A percentile compares a stretch with the other conserved stretches of the same genome.
These are phyloP conservation scores for Cutaneotrichosporon dermatis DNA, from an alignment of 1,284 basidiomycete species.

Conservation along the genomic window DNA sequence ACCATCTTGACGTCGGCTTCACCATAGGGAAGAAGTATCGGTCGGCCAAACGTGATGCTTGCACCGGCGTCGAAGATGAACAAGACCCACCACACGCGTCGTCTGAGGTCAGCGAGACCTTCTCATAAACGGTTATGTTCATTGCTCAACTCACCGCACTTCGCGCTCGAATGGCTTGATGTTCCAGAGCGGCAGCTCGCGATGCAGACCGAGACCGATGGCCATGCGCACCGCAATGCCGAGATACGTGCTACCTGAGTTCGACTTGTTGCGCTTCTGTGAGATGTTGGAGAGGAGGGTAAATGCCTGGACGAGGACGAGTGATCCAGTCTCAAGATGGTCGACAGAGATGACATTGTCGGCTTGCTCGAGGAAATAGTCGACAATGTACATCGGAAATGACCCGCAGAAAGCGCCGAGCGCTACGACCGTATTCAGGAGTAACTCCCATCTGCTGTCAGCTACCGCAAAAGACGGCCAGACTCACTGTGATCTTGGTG, in stretches of 20 bases:
- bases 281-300: constrained; percentile 28
- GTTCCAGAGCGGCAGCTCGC: constrained; percentile 25
- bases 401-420: constrained; percentile 28
- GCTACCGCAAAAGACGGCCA: neutral
- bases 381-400: constrained; percentile 20
- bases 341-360: constrained; percentile 13
- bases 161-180: constrained; percentile 32
- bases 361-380: constrained; percentile 24
- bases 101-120: constrained; percentile 6
- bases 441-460: constrained; percentile 21
- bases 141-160: constrained; percentile 9
- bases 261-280: constrained; percentile 30
- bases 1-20: constrained; percentile 21
- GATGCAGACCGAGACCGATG: constrained; percentile 31
- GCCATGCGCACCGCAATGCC: constrained; percentile 35
- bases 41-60: constrained; percentile 29
- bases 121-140: neutral
- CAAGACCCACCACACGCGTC: constrained; percentile 32
- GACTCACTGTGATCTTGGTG: constrained; percentile 17
- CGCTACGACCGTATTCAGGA: constrained; percentile 21
- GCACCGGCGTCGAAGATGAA: constrained; percentile 29
- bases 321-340: constrained; percentile 24
- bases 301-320: constrained; percentile 29
- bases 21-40: constrained; percentile 22
- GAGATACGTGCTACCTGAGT: constrained; percentile 25